Evolutionary conservation across 805 yeast genomes (phyloP).

Genomic region (Ogataea ganodermae): DNA sequence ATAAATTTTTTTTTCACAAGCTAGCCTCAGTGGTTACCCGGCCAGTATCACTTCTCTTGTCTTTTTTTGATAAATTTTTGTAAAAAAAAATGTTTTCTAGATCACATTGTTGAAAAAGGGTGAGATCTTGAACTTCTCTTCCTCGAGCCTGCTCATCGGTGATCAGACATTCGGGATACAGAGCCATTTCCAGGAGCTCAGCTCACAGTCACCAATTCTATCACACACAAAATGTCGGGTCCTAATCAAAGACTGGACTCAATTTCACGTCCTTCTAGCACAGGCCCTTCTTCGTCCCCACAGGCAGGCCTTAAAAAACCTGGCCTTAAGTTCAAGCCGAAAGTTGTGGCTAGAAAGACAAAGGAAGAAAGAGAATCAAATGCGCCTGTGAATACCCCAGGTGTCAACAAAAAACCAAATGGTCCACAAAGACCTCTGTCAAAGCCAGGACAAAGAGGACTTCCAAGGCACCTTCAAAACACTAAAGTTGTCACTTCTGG

Average conservation of each 20-base stretch:
- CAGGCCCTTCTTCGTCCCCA: conserved; percentile 17
- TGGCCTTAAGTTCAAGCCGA: conserved; percentile 78
- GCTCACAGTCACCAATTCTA: neutral
- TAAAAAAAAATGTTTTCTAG: neutral
- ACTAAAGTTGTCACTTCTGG: conserved; percentile 74
- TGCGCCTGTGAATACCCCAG: conserved; percentile 50
- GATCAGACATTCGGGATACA: too few relatives aligned
- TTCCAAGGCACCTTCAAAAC: conserved; percentile 39
- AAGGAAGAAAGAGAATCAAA: conserved; percentile 81
- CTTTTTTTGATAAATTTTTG: neutral
- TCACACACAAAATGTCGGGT: conserved; percentile 1
- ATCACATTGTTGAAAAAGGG: neutral
- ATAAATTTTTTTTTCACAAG: conserved; percentile 4
- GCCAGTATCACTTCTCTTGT: neutral
- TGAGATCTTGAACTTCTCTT: neutral
- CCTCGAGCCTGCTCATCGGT: neutral
- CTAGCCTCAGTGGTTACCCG: neutral
- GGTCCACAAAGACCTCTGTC: conserved; percentile 33
- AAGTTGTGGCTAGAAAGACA: conserved; percentile 79
- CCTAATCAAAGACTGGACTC: conserved; percentile 40
- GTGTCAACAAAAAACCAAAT: conserved; percentile 38
- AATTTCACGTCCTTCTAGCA: conserved; percentile 33
- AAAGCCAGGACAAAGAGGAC: conserved; percentile 41
- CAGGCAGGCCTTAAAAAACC: conserved; percentile 40
- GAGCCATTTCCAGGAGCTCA: neutral